phyloP scores from a whole-genome alignment of 768 basidiomycete genomes.

The Naganishia randhawae region DNA sequence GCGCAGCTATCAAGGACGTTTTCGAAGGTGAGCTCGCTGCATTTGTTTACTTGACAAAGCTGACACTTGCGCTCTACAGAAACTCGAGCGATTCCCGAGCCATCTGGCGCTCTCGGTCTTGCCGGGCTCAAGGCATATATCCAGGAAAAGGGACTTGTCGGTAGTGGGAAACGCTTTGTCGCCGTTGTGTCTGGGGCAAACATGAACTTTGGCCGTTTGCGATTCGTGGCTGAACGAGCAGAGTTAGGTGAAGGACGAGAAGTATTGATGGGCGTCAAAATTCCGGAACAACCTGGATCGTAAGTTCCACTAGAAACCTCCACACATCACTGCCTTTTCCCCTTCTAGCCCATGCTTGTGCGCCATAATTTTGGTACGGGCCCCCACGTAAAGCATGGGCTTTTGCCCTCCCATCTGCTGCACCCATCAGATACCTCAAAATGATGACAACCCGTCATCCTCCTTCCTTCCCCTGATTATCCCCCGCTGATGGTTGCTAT shows the following conservation, averaged over 20 bases:
- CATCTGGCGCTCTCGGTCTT: constrained; percentile 85
- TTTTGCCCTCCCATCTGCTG: not conserved
- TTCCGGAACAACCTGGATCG: constrained; percentile 91
- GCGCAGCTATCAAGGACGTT: constrained; percentile 97
- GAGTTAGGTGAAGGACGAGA: constrained; percentile 94
- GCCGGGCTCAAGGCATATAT: constrained; percentile 90
- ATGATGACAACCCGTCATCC: constrained; percentile 3
- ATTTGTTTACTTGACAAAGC: constrained; percentile 9
- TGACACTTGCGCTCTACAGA: constrained; percentile 55
- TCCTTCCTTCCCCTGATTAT: not conserved
- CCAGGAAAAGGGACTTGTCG: constrained; percentile 70
- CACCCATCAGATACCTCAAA: not conserved
- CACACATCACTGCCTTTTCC: not conserved
- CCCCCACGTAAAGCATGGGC: constrained; percentile 14
- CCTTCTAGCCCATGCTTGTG: constrained; percentile 14
- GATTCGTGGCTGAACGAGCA: constrained; percentile 98
- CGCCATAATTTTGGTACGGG: not conserved
- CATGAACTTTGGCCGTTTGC: constrained; percentile 95
- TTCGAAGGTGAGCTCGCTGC: constrained; percentile 72
- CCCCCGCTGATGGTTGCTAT: constrained; percentile 12
- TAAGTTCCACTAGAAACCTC: constrained; percentile 48
- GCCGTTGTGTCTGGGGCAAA: constrained; percentile 93
- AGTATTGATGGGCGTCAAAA: constrained; percentile 85
- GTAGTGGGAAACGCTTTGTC: constrained; percentile 81
- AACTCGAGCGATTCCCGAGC: constrained; percentile 92